A percentile compares a stretch with the other conserved stretches of the same genome.
Evolutionary conservation across 192 early-diverging fungal genomes (phyloP).

Genomic region (Pilobolus umbonatus): DNA sequence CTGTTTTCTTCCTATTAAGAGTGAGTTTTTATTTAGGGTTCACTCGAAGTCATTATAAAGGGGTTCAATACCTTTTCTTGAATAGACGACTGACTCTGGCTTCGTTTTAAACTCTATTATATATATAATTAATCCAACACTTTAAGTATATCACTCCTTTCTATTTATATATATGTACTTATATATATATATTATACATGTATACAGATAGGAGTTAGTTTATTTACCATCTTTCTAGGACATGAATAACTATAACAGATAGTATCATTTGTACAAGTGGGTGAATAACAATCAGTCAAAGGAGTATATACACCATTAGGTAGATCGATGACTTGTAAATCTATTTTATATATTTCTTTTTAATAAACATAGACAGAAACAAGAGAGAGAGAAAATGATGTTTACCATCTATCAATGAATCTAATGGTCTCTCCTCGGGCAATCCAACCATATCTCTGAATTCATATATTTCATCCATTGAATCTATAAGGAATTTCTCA

Average conservation of each 20-base stretch:
- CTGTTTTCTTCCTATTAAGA: conserved; percentile 45
- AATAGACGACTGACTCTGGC: conserved; percentile 37
- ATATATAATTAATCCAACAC: neutral
- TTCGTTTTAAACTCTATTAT: conserved; percentile 28
- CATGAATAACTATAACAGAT: conserved; percentile 92
- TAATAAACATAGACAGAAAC: too few species aligned
- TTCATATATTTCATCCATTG: conserved; percentile 72
- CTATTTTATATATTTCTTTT: neutral
- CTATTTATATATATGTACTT: conserved; percentile 3
- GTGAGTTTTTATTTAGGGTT: neutral
- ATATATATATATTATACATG: neutral
- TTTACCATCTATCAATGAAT: neutral
- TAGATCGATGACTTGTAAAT: conserved; percentile 14
- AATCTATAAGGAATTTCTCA: conserved; percentile 77
- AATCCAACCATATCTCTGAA: conserved; percentile 59
- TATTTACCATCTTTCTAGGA: conserved; percentile 60
- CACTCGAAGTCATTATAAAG: neutral
- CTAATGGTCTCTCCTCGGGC: too few species aligned
- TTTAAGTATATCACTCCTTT: neutral
- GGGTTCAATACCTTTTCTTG: conserved; percentile 33
- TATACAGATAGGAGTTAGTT: too few species aligned
- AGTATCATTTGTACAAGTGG: conserved; percentile 76
- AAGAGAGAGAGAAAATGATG: too few species aligned
- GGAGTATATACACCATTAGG: conserved; percentile 87
- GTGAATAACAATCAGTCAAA: conserved; percentile 91